Evolutionary conservation across 2,329 filamentous ascomycete species (phyloP), one percentile per base, ranked within the genome.

Genomic region (Mariannaea elegans): DNA sequence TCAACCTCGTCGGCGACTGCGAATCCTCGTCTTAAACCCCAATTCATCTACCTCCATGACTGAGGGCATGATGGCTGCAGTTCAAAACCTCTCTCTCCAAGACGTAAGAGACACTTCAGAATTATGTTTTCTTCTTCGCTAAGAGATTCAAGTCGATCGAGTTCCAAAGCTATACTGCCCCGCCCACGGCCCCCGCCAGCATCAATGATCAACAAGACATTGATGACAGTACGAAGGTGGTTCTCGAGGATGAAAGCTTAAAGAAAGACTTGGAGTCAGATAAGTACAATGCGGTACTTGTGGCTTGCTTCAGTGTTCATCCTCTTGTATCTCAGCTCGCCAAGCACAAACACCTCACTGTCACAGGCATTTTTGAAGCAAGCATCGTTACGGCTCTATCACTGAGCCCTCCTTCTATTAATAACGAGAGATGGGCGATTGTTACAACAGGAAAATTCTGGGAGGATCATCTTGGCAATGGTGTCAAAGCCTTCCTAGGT

Each of bases 251-350:
- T 59, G 72, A 91, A 6, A 72, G 78, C 23, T 72, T 80, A 2
- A 55, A 61, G 6, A 32, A 69, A 39, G 60, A 78, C 13, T 42
- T 71, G 62, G 60, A 76, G 1, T 72, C 84, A 1, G 59, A 74
- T 2, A 68, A 77, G 24, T 87, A 92, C 74, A 88, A 95, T 71
- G 93, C 84, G n/a, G 89, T 96, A 62, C 83, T 97, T 1, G 84
- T 97, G 2, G 93, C 93, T 18, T 97, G 94, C 78, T 98, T 92
- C 79, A 95, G 91, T 60, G 87, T 90, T 1, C 93, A 97, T 71
- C 88, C 90, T 0, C 83, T 97, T 0, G 91, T 97, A 0, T 75
- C 81, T 0, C 75, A 82, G 47, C 78, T 97, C 13, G 75, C 80
- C 12, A 64, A 72, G 1, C 59, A 69, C 74, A 51, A 76, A 24